Percentiles rank a stretch among this genome's conserved stretches.
Evolutionary conservation across 2,329 filamentous ascomycete species (phyloP).

Genomic region (Botrytis squamosa): DNA sequence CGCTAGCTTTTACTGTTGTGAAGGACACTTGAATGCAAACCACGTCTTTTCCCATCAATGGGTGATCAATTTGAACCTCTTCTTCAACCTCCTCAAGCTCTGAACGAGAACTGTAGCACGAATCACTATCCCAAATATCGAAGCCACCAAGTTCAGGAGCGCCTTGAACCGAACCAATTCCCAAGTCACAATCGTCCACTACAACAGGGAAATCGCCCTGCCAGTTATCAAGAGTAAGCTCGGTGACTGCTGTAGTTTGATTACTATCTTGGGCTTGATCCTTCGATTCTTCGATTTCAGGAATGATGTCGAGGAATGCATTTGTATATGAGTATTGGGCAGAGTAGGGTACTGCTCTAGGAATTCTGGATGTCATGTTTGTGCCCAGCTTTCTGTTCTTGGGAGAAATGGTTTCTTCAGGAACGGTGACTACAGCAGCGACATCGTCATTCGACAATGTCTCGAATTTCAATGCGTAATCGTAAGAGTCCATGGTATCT

Average conservation of each 20-base stretch:
- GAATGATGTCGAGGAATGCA: not conserved
- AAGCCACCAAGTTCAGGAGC: not conserved
- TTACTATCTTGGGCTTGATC: not conserved
- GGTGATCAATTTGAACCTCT: not conserved
- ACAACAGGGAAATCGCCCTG: not conserved
- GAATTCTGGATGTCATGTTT: not conserved
- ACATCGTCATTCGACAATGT: not conserved
- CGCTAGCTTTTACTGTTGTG: not conserved
- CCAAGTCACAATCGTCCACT: not conserved
- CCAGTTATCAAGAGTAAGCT: not conserved
- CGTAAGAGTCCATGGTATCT: not conserved
- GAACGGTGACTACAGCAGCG: not conserved
- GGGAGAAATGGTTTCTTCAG: not conserved
- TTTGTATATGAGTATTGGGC: not conserved
- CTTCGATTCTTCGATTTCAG: not conserved
- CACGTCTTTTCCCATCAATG: not conserved
- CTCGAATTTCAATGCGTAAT: not conserved
- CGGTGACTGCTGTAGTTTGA: not conserved
- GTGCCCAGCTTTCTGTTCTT: not conserved
- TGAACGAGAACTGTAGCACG: not conserved
- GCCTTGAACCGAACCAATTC: not conserved
- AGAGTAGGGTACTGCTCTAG: not conserved
- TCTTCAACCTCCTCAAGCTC: not conserved
- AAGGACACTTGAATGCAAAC: not conserved
- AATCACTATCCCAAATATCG: not conserved